These are phyloP conservation scores for Cunninghamia lanceolata DNA, from an alignment of 75 land plant genomes.

Conservation along the genomic window DNA sequence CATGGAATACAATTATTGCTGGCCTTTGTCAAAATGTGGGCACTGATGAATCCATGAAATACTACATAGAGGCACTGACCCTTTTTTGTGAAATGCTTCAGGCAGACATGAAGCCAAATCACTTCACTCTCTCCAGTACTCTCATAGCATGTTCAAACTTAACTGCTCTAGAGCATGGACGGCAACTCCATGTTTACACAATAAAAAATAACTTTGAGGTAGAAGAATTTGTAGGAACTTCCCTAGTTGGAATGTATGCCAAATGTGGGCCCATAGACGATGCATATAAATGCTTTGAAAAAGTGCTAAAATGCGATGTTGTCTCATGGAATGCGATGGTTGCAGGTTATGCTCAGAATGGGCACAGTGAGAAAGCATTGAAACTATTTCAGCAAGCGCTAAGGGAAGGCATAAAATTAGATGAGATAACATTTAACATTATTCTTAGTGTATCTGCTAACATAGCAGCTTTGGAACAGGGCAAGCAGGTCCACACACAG, in stretches of 20 bases:
- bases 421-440: slow-evolving; percentile 36
- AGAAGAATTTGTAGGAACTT: slow-evolving; percentile 43
- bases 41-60: neutral
- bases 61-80: neutral
- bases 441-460: slow-evolving; percentile 31
- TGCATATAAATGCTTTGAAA: slow-evolving; percentile 30
- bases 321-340: slow-evolving; percentile 59
- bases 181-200: slow-evolving; percentile 30
- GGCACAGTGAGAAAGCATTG: slow-evolving; percentile 23
- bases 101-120: slow-evolving; percentile 21
- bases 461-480: slow-evolving; percentile 30
- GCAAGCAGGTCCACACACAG: slow-evolving; percentile 33
- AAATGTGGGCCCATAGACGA: slow-evolving; percentile 32
- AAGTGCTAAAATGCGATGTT: slow-evolving; percentile 22
- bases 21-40: slow-evolving; percentile 33
- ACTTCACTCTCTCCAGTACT: slow-evolving; percentile 25
- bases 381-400: slow-evolving; percentile 41
- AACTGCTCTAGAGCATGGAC: slow-evolving; percentile 8
- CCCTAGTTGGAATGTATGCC: slow-evolving; percentile 42
- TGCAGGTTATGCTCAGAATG: slow-evolving; percentile 38
- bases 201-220: slow-evolving; percentile 24
- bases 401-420: slow-evolving; percentile 26
- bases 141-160: slow-evolving; percentile 20
- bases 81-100: slow-evolving; percentile 25
- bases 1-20: slow-evolving; percentile 43